These are phyloP conservation scores for Botrytis fragariae DNA, from an alignment of 2,329 filamentous ascomycete species.

Conservation along the genomic window DNA sequence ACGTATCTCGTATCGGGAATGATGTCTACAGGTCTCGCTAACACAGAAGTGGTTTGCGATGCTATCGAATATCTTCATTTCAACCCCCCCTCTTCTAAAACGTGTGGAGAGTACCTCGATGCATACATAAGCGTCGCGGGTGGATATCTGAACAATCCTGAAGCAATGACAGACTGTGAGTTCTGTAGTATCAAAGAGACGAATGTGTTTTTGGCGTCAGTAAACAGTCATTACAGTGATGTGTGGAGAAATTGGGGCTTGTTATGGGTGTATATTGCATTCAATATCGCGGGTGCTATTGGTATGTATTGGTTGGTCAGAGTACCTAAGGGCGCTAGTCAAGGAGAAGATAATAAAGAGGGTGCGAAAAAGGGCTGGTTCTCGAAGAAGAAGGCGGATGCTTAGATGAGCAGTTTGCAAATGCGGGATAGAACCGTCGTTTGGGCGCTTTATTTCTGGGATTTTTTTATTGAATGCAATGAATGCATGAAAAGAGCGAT, in stretches of 20 bases:
- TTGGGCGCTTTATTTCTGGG: not conserved
- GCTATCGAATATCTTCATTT: conserved; percentile 68
- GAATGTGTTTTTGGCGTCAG: conserved; percentile 49
- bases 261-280: conserved; percentile 44
- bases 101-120: conserved; percentile 58
- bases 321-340: conserved; percentile 44
- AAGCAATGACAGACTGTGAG: conserved; percentile 50
- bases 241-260: conserved; percentile 69
- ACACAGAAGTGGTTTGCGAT: conserved; percentile 64
- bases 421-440: not conserved
- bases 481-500: not conserved
- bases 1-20: conserved; percentile 78
- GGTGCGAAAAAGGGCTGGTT: conserved; percentile 12
- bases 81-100: conserved; percentile 55
- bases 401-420: not conserved
- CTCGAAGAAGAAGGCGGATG: conserved; percentile 10
- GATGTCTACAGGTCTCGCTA: conserved; percentile 67
- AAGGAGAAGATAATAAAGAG: conserved; percentile 15
- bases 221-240: conserved; percentile 54
- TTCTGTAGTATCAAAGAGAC: conserved; percentile 55
- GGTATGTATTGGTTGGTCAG: conserved; percentile 53
- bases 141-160: conserved; percentile 53
- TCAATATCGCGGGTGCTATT: conserved; percentile 53
- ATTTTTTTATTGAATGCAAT: not conserved
- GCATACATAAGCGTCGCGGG: conserved; percentile 49